Evolutionary conservation across 345 rosid genomes (phyloP), one percentile per base, ranked within the genome.

Genomic region (Streptanthus diversifolius): DNA sequence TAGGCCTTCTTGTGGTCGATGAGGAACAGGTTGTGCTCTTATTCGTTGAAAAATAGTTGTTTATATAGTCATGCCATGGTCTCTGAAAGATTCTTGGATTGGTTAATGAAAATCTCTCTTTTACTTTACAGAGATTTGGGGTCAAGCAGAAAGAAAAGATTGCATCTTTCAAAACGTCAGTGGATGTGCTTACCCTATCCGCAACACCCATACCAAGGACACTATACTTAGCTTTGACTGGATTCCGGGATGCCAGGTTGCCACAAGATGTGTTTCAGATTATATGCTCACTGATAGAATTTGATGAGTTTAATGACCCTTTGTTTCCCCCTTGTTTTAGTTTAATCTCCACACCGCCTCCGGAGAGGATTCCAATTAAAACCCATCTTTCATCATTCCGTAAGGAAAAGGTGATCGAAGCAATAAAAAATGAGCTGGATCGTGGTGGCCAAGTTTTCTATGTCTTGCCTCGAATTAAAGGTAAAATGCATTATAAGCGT

Each of bases 231-330:
- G 95, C 97, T 47, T 78, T 93, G 83, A 93, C 96, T 47, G 96
- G 98, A 67, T 93, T 93, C 86, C 97, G 96, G 60, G 98, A 93
- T 89, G 97, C 98, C 53, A 93, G 97, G 98, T 93, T 84, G 80
- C 55, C 37, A 63, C 51, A 53, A 5, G 48, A 63, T 41, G 55
- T 48, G 68, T 67, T 32, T 51, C 17, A 41, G 56, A 41, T 61
- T n/a, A 39, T 52, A 40, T 41, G 2, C 68, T 40, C 56, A 53
- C 66, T 56, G 35, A 32, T 21, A 45, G 22, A 56, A 57, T 29
- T 48, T 49, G 54, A 53, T 52, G 68, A 59, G 44, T 67, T 69
- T 77, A 60, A 72, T 10, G 57, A 33, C 60, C 66, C 52, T 35
- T 39, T 44, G 57, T 67, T 62, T 18, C 47, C 21, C 53, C 70